A percentile compares a stretch with the other conserved stretches of the same genome.
phyloP scores from a whole-genome alignment of 306 rosid species.

The Quercus rubra region DNA sequence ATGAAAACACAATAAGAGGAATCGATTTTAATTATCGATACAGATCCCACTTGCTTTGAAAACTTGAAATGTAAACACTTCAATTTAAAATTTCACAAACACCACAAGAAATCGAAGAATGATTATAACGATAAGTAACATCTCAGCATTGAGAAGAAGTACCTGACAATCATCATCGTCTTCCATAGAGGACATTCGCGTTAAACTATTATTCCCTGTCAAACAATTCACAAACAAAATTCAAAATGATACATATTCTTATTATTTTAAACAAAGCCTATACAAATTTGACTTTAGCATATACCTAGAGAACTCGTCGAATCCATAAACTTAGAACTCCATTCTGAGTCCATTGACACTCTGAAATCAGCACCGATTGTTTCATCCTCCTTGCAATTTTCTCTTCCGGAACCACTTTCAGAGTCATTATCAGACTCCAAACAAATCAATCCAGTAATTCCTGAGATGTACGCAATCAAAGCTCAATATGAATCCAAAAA shows the following conservation, averaged over 20 bases:
- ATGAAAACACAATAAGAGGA: background rate
- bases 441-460: constrained; percentile 63
- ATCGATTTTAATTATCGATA: background rate
- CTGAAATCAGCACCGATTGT: constrained; percentile 15
- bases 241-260: background rate
- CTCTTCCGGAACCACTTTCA: constrained; percentile 36
- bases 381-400: constrained; percentile 30
- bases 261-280: background rate
- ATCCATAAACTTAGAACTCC: constrained; percentile 28
- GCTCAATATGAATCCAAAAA: background rate
- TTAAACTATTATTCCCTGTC: constrained; percentile 35
- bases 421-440: constrained; percentile 86
- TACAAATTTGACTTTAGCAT: constrained; percentile 18
- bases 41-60: background rate
- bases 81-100: background rate
- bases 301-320: constrained; percentile 46
- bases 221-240: constrained; percentile 21
- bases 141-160: background rate
- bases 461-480: constrained; percentile 32
- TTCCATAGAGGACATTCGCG: constrained; percentile 24
- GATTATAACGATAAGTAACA: background rate
- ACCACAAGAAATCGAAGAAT: background rate
- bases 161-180: constrained; percentile 45
- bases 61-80: background rate
- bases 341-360: constrained; percentile 26